Conservation (phyloP, 106 monocot species). For the Dendrobium nobile region DNA sequence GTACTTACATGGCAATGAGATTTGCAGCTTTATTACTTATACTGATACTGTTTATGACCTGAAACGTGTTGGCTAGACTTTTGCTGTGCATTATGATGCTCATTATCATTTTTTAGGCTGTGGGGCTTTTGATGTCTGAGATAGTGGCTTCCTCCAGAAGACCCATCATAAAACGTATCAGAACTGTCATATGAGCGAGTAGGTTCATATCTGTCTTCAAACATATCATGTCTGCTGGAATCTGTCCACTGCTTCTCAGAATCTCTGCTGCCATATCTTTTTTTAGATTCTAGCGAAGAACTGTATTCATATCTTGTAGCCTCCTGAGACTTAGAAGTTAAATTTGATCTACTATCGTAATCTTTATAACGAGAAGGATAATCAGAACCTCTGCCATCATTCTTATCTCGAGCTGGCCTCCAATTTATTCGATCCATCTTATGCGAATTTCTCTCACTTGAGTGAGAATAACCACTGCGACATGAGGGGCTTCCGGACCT, state of each 20-base stretch:
- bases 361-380: constrained; percentile 18
- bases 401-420: constrained; percentile 1
- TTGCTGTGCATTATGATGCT: constrained; percentile 11
- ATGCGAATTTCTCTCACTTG: constrained; percentile 14
- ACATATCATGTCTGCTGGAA: constrained; percentile 23
- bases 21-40: constrained; percentile 9
- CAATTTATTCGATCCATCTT: constrained; percentile 13
- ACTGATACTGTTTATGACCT: constrained; percentile 12
- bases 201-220: constrained; percentile 82
- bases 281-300: constrained; percentile 16
- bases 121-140: not conserved
- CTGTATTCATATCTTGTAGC: constrained; percentile 9
- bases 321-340: constrained; percentile 20
- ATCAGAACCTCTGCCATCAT: constrained; percentile 16
- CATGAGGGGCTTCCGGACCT: constrained; percentile 13
- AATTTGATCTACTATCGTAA: constrained; percentile 13
- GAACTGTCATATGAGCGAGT: constrained; percentile 28
- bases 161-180: constrained; percentile 8
- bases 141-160: constrained; percentile 8
- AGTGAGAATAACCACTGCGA: constrained; percentile 14
- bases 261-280: constrained; percentile 18
- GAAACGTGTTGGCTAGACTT: constrained; percentile 2
- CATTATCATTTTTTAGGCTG: constrained; percentile 6
- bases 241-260: constrained; percentile 17
- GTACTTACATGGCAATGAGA: constrained; percentile 21